Percentiles rank a stretch among this genome's conserved stretches.
Conservation (phyloP, 2,329 filamentous ascomycete genomes). For the Trichoderma lentiforme region DNA sequence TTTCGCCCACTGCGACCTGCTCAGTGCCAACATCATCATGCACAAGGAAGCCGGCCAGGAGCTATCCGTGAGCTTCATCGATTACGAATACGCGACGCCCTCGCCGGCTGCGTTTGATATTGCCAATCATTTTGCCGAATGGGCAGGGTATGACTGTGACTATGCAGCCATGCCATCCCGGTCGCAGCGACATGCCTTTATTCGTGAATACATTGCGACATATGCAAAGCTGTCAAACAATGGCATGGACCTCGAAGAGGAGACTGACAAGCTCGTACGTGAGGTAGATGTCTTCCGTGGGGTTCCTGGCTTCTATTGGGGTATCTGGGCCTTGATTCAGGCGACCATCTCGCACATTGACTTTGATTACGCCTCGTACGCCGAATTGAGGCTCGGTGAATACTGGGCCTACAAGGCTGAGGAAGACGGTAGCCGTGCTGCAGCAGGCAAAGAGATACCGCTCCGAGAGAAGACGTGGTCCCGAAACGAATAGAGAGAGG, state of each 20-base stretch:
- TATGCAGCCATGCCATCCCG: conserved; percentile 77
- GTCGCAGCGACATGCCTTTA: conserved; percentile 73
- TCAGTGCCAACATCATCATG: conserved; percentile 96
- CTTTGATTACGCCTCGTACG: conserved; percentile 93
- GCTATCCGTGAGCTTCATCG: conserved; percentile 70
- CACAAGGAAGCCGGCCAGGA: conserved; percentile 42
- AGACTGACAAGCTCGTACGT: conserved; percentile 65
- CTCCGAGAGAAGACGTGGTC: conserved; percentile 80
- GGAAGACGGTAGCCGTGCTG: conserved; percentile 57
- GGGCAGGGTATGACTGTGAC: conserved; percentile 96
- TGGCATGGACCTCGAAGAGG: conserved; percentile 52
- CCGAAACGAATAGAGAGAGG: conserved; percentile 26
- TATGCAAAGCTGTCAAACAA: conserved; percentile 58
- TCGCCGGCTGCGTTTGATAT: conserved; percentile 95
- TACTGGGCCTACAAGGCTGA: conserved; percentile 91
- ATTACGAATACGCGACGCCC: conserved; percentile 96
- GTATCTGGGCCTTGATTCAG: conserved; percentile 94
- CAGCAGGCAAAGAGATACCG: conserved; percentile 57
- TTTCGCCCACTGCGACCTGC: conserved; percentile 91
- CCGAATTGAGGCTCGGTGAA: conserved; percentile 79
- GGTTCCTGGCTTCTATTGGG: conserved; percentile 86
- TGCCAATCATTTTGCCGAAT: conserved; percentile 97
- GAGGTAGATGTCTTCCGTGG: conserved; percentile 88
- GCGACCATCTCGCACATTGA: conserved; percentile 91
- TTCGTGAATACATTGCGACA: conserved; percentile 74